Evolutionary conservation across 2,329 filamentous ascomycete species (phyloP).

Genomic region (Cryphonectria radicalis): DNA sequence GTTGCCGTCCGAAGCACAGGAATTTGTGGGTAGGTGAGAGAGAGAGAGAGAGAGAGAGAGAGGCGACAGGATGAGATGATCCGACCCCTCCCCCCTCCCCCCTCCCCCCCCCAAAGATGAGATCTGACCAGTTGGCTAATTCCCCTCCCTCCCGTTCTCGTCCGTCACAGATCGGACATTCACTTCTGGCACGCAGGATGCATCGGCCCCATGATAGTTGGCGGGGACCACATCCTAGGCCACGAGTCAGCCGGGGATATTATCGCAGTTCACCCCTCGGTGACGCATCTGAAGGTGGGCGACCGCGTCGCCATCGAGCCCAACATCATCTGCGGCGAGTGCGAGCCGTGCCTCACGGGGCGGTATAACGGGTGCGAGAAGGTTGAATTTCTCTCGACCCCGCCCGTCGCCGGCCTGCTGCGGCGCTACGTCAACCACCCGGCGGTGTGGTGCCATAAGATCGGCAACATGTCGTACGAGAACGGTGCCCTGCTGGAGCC

Average conservation of each 20-base stretch:
- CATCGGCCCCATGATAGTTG: slow-evolving; percentile 95
- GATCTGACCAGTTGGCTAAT: slow-evolving; percentile 18
- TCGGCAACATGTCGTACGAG: slow-evolving; percentile 89
- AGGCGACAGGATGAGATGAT: not conserved
- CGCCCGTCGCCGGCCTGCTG: slow-evolving; percentile 83
- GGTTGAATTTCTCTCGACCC: slow-evolving; percentile 87
- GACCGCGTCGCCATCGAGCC: slow-evolving; percentile 95
- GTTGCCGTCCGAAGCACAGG: slow-evolving; percentile 91
- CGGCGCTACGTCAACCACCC: slow-evolving; percentile 95
- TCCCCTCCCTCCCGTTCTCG: not conserved
- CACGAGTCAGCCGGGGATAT: slow-evolving; percentile 90
- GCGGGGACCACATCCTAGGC: slow-evolving; percentile 85
- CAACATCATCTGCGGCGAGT: slow-evolving; percentile 88
- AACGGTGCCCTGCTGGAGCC: slow-evolving; percentile 91
- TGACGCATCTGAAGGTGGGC: slow-evolving; percentile 76
- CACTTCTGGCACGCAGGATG: slow-evolving; percentile 97
- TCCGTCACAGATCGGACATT: slow-evolving; percentile 73
- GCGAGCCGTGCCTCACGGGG: slow-evolving; percentile 88
- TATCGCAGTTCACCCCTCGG: slow-evolving; percentile 79
- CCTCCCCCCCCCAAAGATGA: not conserved
- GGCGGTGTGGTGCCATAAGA: slow-evolving; percentile 94
- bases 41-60: not conserved
- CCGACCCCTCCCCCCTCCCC: not conserved
- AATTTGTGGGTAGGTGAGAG: slow-evolving; percentile 77
- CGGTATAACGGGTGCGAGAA: slow-evolving; percentile 93